phyloP scores from a whole-genome alignment of 495 filamentous ascomycete species.

The Opeltia flavorubescens region DNA sequence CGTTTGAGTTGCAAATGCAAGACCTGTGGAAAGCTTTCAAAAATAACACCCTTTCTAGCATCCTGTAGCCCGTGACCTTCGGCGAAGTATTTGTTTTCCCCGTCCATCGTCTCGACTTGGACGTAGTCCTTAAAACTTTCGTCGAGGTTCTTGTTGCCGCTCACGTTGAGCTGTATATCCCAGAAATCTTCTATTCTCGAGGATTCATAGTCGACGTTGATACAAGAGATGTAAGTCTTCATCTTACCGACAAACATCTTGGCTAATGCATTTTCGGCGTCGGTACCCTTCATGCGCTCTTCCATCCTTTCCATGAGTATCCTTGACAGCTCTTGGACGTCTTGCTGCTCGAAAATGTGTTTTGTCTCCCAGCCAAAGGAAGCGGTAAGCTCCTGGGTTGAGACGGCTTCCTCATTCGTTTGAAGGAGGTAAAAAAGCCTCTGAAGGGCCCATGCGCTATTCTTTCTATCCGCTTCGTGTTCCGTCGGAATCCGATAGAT shows the following conservation, averaged over 20 bases:
- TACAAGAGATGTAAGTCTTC: conserved; percentile 97
- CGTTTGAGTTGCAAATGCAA: conserved; percentile 92
- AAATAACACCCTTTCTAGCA: conserved; percentile 94
- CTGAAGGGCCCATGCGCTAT: conserved; percentile 89
- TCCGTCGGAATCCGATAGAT: conserved; percentile 93
- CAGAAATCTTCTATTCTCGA: conserved; percentile 94
- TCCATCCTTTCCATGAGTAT: conserved; percentile 96
- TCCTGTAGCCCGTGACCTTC: conserved; percentile 86
- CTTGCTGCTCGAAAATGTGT: conserved; percentile 98
- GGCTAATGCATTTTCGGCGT: conserved; percentile 79
- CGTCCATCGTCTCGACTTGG: conserved; percentile 88
- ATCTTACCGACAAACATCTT: conserved; percentile 91
- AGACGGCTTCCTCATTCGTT: conserved; percentile 63
- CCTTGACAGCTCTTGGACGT: conserved; percentile 91
- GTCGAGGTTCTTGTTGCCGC: conserved; percentile 79
- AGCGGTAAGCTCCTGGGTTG: conserved; percentile 80
- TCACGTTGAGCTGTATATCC: conserved; percentile 96
- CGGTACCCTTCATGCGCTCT: conserved; percentile 93
- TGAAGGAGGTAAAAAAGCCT: conserved; percentile 90
- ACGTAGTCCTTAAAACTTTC: conserved; percentile 96
- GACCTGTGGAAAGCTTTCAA: conserved; percentile 89
- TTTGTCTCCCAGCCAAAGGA: conserved; percentile 97
- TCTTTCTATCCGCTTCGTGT: conserved; percentile 59
- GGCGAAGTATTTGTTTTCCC: conserved; percentile 96
- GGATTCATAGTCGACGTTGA: conserved; percentile 94